phyloP scores from a whole-genome alignment of 768 basidiomycete species.

The Mycena rebaudengoi region DNA sequence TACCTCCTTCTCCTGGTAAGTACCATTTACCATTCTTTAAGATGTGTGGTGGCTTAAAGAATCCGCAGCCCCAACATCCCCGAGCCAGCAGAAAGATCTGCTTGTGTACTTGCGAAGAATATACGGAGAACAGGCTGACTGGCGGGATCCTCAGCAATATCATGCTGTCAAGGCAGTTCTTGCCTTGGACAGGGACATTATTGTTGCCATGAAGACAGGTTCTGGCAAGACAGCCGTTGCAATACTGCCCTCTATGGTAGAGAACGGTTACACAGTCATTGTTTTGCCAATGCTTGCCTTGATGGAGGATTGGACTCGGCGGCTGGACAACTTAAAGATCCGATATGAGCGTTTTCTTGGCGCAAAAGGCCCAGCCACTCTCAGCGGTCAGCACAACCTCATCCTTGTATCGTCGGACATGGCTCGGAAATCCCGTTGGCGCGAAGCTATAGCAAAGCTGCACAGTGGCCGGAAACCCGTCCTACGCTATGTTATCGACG shows the following conservation, averaged over 20 bases:
- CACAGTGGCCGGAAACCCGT: neutral
- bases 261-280: constrained; percentile 16
- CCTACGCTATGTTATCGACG: constrained; percentile 29
- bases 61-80: neutral
- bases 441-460: neutral
- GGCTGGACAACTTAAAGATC: constrained; percentile 22
- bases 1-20: no score
- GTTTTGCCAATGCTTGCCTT: constrained; percentile 32
- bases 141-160: constrained; percentile 27
- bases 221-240: constrained; percentile 37
- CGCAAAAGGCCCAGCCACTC: neutral
- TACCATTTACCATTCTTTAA: no score
- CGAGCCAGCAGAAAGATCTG: neutral
- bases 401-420: constrained; percentile 30
- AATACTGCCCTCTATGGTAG: constrained; percentile 30
- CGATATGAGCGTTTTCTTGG: constrained; percentile 21
- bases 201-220: constrained; percentile 32
- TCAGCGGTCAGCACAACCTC: constrained; percentile 21
- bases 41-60: no score
- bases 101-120: neutral
- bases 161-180: constrained; percentile 23
- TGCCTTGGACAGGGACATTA: constrained; percentile 25
- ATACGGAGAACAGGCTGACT: constrained; percentile 13
- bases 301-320: constrained; percentile 31
- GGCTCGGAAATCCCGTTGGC: constrained; percentile 16